Percentiles rank a stretch among this genome's conserved stretches.
phyloP scores from a whole-genome alignment of 106 monocot genomes.

The Dactylorhiza incarnata region DNA sequence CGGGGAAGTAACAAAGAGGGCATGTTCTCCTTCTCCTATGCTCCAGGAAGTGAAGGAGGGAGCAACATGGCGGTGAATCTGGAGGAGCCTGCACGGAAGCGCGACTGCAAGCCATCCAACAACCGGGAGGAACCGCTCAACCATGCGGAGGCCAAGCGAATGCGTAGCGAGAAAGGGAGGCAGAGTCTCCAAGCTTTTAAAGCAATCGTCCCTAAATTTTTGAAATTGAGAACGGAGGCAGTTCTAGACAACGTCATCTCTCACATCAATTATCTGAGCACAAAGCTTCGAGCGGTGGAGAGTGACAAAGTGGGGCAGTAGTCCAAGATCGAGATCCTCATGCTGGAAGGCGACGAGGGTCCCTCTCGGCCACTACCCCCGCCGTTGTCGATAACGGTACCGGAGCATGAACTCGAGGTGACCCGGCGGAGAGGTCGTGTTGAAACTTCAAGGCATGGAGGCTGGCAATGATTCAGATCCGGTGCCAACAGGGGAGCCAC shows the following conservation, averaged over 20 bases:
- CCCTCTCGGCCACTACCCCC: too few relatives aligned
- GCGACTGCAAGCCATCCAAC: constrained; percentile 1
- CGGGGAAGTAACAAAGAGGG: constrained; percentile 53
- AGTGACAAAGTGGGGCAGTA: constrained; percentile 21
- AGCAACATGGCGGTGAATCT: constrained; percentile 36
- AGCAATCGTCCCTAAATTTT: constrained; percentile 40
- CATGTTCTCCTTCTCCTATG: constrained; percentile 56
- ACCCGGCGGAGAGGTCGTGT: constrained; percentile 25
- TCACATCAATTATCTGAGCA: constrained; percentile 40
- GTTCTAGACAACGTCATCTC: constrained; percentile 36
- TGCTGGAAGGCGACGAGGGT: not conserved
- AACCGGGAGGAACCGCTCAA: constrained; percentile 10
- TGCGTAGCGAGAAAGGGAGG: constrained; percentile 38
- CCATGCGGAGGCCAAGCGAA: constrained; percentile 49
- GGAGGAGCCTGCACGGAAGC: constrained; percentile 17
- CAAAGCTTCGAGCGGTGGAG: constrained; percentile 25
- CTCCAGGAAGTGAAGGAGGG: constrained; percentile 35
- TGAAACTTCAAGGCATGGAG: too few relatives aligned
- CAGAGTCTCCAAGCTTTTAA: constrained; percentile 41
- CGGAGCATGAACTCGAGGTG: constrained; percentile 48
- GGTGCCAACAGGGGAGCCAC: constrained; percentile 38
- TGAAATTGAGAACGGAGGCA: constrained; percentile 46
- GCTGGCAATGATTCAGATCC: constrained; percentile 31
- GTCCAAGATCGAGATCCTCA: constrained; percentile 21
- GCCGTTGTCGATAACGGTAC: not conserved